A percentile compares a stretch with the other conserved stretches of the same genome.
Evolutionary conservation across 495 filamentous ascomycete species (phyloP).

Genomic region (Letharia lupina): DNA sequence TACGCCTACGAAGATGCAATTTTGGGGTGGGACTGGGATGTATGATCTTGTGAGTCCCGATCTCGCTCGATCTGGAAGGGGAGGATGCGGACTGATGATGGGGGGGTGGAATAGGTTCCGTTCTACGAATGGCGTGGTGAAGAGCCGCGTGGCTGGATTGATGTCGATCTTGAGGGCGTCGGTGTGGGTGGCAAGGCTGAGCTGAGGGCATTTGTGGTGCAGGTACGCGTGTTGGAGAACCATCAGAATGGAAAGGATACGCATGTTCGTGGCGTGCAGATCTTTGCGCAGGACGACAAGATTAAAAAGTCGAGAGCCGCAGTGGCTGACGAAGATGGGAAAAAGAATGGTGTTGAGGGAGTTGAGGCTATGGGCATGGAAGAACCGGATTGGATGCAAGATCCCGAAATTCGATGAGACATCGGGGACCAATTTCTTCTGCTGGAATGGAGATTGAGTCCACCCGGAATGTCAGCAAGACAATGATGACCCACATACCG

Average conservation of each 20-base stretch:
- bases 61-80: background rate
- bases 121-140: slow-evolving; percentile 70
- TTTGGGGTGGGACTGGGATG: slow-evolving; percentile 75
- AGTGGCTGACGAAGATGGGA: slow-evolving; percentile 14
- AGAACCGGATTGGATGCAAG: slow-evolving; percentile 48
- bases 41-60: slow-evolving; percentile 55
- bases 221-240: slow-evolving; percentile 84
- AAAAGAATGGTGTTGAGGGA: slow-evolving; percentile 6
- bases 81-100: background rate
- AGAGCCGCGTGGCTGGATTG: slow-evolving; percentile 80
- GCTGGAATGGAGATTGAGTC: background rate
- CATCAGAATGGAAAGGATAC: slow-evolving; percentile 99
- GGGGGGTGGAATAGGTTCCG: slow-evolving; percentile 35
- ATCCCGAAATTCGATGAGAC: slow-evolving; percentile 45
- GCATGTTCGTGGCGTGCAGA: slow-evolving; percentile 86
- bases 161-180: slow-evolving; percentile 67
- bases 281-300: slow-evolving; percentile 66
- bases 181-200: slow-evolving; percentile 46
- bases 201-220: slow-evolving; percentile 75
- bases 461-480: background rate
- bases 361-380: slow-evolving; percentile 3
- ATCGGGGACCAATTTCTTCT: background rate
- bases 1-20: slow-evolving; percentile 86
- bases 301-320: background rate
- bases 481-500: background rate